A percentile compares a stretch with the other conserved stretches of the same genome.
phyloP scores from a whole-genome alignment of 2,329 filamentous ascomycete species.

The Sphaerostilbella broomeana region DNA sequence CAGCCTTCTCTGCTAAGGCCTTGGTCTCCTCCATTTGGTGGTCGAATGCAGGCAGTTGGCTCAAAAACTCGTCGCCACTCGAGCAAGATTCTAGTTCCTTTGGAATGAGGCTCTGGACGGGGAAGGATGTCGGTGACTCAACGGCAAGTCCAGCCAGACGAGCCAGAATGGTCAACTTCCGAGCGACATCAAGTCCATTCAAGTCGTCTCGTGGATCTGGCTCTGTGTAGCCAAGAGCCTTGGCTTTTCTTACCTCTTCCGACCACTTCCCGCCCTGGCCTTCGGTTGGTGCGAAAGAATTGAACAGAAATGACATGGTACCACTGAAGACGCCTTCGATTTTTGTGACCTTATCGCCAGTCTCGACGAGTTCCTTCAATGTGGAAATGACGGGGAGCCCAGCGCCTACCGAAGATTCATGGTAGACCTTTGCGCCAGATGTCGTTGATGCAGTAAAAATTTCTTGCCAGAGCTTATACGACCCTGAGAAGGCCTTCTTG shows the following conservation, averaged over 20 bases:
- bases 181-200: slow-evolving; percentile 84
- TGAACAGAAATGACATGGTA: slow-evolving; percentile 97
- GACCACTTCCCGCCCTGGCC: slow-evolving; percentile 77
- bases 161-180: slow-evolving; percentile 92
- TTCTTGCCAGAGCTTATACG: slow-evolving; percentile 73
- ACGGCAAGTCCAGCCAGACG: slow-evolving; percentile 76
- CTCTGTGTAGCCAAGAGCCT: slow-evolving; percentile 87
- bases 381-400: slow-evolving; percentile 91
- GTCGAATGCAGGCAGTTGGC: slow-evolving; percentile 74
- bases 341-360: slow-evolving; percentile 82
- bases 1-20: slow-evolving; percentile 72
- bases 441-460: slow-evolving; percentile 71
- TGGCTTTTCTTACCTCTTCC: slow-evolving; percentile 84
- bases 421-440: slow-evolving; percentile 77
- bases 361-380: slow-evolving; percentile 87
- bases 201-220: slow-evolving; percentile 81
- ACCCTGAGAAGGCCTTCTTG: slow-evolving; percentile 93
- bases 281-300: slow-evolving; percentile 81
- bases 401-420: slow-evolving; percentile 91
- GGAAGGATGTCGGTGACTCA: slow-evolving; percentile 79
- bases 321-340: slow-evolving; percentile 98
- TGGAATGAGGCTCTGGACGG: slow-evolving; percentile 89
- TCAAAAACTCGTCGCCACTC: slow-evolving; percentile 80
- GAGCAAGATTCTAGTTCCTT: slow-evolving; percentile 70
- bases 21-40: slow-evolving; percentile 85